Percentiles rank a stretch among this genome's conserved stretches.
Evolutionary conservation across 441 rosid genomes (phyloP).

Genomic region (Syzygium syzygioides): DNA sequence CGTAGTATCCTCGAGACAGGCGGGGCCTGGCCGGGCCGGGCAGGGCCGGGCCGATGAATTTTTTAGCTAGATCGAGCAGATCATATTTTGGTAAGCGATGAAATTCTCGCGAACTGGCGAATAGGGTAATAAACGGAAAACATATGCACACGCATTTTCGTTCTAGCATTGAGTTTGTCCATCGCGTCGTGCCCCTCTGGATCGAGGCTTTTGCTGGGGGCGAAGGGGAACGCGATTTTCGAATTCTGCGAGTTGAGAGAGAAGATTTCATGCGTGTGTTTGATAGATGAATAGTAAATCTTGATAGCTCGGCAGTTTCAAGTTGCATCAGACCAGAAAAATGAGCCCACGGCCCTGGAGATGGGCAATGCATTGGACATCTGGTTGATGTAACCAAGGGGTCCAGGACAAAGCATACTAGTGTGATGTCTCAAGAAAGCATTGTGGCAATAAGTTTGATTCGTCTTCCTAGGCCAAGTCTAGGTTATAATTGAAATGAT

Average conservation of each 20-base stretch:
- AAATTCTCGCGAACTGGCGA: fast-evolving
- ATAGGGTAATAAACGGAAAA: neutral
- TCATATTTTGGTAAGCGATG: neutral
- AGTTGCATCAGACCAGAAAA: too few species aligned
- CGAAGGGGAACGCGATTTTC: neutral
- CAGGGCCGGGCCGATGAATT: neutral
- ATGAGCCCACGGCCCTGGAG: neutral
- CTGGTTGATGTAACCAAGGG: neutral
- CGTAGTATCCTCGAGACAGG: neutral
- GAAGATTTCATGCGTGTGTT: neutral
- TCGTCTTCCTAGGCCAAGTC: neutral
- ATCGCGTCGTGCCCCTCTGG: neutral
- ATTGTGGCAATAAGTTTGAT: neutral
- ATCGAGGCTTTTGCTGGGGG: neutral
- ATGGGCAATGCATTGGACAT: neutral
- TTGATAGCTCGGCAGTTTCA: too few species aligned
- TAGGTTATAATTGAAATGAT: neutral
- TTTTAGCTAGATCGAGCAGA: neutral
- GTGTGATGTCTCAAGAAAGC: neutral
- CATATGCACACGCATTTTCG: neutral
- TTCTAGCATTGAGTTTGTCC: neutral
- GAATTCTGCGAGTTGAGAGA: neutral
- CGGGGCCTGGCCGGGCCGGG: neutral
- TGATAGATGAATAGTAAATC: neutral
- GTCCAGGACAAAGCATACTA: neutral